Base-by-base conservation (phyloP, 371 early-diverging fungal species). In the Cokeromyces recurvatus region DNA sequence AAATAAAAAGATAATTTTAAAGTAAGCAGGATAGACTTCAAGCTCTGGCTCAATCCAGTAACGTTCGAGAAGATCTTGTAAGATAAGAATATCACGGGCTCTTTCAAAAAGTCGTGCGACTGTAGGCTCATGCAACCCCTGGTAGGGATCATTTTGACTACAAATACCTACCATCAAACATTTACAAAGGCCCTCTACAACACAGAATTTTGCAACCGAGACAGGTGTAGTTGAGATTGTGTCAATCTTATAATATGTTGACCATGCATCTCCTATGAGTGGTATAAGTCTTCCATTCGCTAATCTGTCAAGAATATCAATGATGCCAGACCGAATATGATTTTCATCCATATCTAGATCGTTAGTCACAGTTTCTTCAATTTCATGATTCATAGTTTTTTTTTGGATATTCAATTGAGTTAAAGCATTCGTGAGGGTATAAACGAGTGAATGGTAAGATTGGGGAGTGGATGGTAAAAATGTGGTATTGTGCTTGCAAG, bases 361-460 rank as follows among this genome's bases (percentile, higher is more conserved):
- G 4, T 15, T 19, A 32, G 5, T 17, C 10, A 10, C 23, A 27
- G 21, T 3, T 25, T 43, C 38, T 27, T 38, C 27, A 0, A 9
- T 9, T 5, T 35, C 10, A 15, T 24, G 9, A 25, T 37, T 17
- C 12, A 24, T 15, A 15, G 15, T 19, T 16, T 47, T 25, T 16
- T 43, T 20, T 21, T 15, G 15, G 29, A 36, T 31, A 35, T 36
- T 14, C n/a, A 57, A 14, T 2, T 46, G 37, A 2, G 61, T 47
- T 5, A 76, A 44, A 14, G 71, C 62, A 51, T 67, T 62, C 0
- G 60, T 52, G 20, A 74, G 60, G 39, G 73, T 55, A 57, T 68
- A 74, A 7, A 66, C 58, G 42, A 77, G 53, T 3, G 68, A 50
- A 35, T 74, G 65, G 20, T 72, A 71, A 5, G 71, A 55, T 1